phyloP scores from a whole-genome alignment of 106 monocot species.

The Dendrobium nobile region DNA sequence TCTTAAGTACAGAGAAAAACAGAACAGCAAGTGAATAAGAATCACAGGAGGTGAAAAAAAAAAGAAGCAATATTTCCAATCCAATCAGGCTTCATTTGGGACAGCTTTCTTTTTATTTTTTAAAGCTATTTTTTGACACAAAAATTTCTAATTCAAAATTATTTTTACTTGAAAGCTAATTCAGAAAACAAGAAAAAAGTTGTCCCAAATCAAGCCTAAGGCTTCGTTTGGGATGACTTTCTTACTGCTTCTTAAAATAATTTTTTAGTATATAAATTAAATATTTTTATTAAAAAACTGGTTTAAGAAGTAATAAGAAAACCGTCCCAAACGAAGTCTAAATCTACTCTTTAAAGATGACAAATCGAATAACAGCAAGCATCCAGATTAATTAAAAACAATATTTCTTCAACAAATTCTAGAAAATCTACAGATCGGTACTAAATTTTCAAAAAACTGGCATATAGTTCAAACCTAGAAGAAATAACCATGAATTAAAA shows the following conservation, averaged over 20 bases:
- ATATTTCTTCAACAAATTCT: background rate
- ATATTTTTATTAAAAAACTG: too few species aligned
- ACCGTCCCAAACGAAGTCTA: background rate
- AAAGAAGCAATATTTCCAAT: background rate
- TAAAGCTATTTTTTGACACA: too few species aligned
- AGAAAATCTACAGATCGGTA: background rate
- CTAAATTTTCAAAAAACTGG: background rate
- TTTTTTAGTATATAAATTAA: too few species aligned
- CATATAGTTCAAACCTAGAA: background rate
- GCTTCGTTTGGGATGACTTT: too few species aligned
- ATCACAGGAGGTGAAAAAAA: background rate
- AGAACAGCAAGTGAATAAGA: background rate
- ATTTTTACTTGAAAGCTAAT: too few species aligned
- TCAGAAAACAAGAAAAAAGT: too few species aligned
- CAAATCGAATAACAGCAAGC: background rate
- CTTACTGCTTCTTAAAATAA: too few species aligned
- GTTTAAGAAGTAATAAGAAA: too few species aligned
- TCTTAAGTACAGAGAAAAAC: background rate
- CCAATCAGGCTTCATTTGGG: background rate
- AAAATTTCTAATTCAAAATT: too few species aligned
- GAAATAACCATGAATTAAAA: background rate
- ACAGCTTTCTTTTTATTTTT: too few species aligned
- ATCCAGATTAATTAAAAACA: background rate
- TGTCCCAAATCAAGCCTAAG: too few species aligned
- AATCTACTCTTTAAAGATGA: background rate